phyloP scores from a whole-genome alignment of 345 rosid genomes.

The Fremontodendron californicum region DNA sequence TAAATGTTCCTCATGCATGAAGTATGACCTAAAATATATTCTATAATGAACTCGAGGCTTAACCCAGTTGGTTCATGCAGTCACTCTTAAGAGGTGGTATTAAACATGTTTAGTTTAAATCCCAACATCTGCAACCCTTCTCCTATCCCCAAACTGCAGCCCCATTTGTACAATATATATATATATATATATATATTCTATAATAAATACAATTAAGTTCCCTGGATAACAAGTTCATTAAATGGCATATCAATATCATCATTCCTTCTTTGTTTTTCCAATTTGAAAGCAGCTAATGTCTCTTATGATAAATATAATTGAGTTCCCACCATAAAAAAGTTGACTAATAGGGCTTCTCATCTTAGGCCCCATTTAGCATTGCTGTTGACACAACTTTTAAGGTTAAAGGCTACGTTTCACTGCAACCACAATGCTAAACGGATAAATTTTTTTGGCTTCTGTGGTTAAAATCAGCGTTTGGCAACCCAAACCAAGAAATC shows the following conservation, averaged over 20 bases:
- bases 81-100: background rate
- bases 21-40: background rate
- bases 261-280: background rate
- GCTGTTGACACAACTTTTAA: no score
- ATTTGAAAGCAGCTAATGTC: background rate
- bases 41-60: no score
- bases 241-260: background rate
- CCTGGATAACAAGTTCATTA: background rate
- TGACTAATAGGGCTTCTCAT: background rate
- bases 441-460: no score
- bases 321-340: conserved; percentile 3
- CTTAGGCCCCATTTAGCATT: no score
- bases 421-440: no score
- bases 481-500: no score
- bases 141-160: no score
- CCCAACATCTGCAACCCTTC: background rate
- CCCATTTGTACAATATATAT: no score
- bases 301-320: background rate
- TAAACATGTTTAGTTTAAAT: background rate
- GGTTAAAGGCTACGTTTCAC: no score
- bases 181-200: no score
- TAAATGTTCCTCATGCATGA: background rate
- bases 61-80: background rate
- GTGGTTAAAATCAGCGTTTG: no score
- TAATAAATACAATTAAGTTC: no score